These are phyloP conservation scores for Carallia pectinifolia DNA, from an alignment of 345 rosid genomes.

Conservation along the genomic window DNA sequence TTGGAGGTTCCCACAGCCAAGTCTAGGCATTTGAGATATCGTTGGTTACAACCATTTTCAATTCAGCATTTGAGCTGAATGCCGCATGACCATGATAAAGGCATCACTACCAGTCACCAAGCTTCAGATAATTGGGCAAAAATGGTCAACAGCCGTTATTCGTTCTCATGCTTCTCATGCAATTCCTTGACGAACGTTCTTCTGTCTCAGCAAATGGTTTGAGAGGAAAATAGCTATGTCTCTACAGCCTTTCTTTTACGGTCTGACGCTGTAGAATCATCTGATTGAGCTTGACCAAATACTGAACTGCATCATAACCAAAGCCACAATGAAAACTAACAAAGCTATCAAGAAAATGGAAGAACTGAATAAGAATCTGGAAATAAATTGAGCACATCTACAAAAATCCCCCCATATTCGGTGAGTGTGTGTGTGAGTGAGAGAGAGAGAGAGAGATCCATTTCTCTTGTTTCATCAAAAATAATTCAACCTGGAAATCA, in stretches of 20 bases:
- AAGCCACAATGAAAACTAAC: conserved; percentile 3
- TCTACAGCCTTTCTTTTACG: conserved; percentile 76
- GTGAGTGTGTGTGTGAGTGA: not conserved
- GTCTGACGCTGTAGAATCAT: conserved; percentile 45
- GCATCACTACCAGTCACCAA: not conserved
- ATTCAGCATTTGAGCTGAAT: not conserved
- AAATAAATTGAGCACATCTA: too few species aligned
- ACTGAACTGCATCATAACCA: conserved; percentile 51
- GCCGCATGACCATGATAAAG: not conserved
- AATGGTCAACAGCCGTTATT: too few species aligned
- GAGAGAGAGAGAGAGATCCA: not conserved
- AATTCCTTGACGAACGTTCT: too few species aligned
- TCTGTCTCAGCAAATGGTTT: not conserved
- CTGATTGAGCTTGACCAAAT: conserved; percentile 77
- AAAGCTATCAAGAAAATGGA: not conserved
- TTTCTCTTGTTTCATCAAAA: not conserved
- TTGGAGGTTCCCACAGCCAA: too few species aligned
- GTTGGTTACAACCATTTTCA: too few species aligned
- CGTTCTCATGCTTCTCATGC: too few species aligned
- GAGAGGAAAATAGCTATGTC: conserved; percentile 21
- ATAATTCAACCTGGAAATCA: not conserved
- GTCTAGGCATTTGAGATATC: too few species aligned
- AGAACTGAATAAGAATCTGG: not conserved
- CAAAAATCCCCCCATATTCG: too few species aligned
- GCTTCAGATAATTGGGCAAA: too few species aligned